These are phyloP conservation scores for Solanum clarkiae DNA, from an alignment of 257 asterid genomes.

Conservation along the genomic window DNA sequence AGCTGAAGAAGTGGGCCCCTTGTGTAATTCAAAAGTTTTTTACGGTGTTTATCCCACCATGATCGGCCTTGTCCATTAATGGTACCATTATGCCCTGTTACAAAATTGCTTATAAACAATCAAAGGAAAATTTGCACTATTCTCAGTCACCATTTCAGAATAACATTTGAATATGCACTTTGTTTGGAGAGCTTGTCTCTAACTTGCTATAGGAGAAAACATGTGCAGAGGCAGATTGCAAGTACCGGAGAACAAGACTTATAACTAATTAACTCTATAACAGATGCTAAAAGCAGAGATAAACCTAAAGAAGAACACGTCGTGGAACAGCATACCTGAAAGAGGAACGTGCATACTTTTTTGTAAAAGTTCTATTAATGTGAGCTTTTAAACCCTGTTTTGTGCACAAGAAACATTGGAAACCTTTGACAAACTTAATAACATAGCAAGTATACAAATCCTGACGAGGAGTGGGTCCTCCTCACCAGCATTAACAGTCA, in stretches of 20 bases:
- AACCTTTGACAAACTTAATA: not conserved
- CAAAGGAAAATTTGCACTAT: not conserved
- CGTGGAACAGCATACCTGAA: not conserved
- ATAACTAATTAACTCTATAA: not conserved
- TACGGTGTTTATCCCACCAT: slow-evolving; percentile 80
- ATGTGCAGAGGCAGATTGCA: not conserved
- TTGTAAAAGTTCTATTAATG: not conserved
- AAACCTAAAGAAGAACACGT: not conserved
- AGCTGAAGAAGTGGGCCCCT: slow-evolving; percentile 94
- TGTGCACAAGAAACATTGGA: not conserved
- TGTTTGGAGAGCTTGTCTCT: not conserved
- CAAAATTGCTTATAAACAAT: slow-evolving; percentile 10
- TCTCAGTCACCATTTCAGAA: not conserved
- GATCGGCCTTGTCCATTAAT: slow-evolving; percentile 79
- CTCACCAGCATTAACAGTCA: not conserved
- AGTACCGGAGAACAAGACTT: not conserved
- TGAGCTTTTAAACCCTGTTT: not conserved
- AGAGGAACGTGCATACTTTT: not conserved
- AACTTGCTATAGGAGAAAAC: not conserved
- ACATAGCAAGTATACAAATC: not conserved
- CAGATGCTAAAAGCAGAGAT: not conserved
- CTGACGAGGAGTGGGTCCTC: not conserved
- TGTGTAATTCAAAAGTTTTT: slow-evolving; percentile 52
- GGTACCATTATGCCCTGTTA: slow-evolving; percentile 82
- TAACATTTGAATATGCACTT: not conserved